Conservation (phyloP, 2,329 filamentous ascomycete genomes). For the Coniochaeta hoffmannii region DNA sequence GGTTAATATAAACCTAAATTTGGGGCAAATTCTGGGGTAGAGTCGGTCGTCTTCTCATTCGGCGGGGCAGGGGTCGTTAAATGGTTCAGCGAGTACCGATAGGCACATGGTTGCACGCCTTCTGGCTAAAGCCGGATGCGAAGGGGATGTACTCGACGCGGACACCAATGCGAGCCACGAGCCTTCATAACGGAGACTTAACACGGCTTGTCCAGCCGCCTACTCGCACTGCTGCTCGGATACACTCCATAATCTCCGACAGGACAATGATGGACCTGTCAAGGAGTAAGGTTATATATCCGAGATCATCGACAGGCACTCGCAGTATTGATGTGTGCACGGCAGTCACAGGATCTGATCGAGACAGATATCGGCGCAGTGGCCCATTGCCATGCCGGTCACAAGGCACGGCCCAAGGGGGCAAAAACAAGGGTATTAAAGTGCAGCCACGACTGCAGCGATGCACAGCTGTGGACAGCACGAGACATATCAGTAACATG, state of each 20-base stretch:
- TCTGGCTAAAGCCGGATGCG: not conserved
- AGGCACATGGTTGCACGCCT: not conserved
- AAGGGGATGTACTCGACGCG: not conserved
- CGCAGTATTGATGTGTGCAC: not conserved
- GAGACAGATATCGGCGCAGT: not conserved
- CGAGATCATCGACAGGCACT: not conserved
- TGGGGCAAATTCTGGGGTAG: slow-evolving; percentile 1
- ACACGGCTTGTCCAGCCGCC: not conserved
- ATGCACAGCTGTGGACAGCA: too few species aligned
- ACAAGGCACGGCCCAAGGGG: too few species aligned
- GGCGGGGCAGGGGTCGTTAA: slow-evolving; percentile 1
- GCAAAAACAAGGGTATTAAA: too few species aligned
- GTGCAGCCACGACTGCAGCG: too few species aligned
- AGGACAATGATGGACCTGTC: not conserved
- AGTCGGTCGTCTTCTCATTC: not conserved
- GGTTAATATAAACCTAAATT: slow-evolving; percentile 1
- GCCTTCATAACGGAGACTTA: not conserved
- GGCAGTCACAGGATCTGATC: not conserved
- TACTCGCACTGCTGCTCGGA: not conserved
- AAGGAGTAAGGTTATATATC: not conserved
- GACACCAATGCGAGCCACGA: not conserved
- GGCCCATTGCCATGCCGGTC: not conserved
- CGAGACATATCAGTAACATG: too few species aligned
- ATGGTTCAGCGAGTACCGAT: not conserved
- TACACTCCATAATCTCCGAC: not conserved